Conservation (phyloP, 1,284 basidiomycete genomes). For the Moniliophthora roreri region DNA sequence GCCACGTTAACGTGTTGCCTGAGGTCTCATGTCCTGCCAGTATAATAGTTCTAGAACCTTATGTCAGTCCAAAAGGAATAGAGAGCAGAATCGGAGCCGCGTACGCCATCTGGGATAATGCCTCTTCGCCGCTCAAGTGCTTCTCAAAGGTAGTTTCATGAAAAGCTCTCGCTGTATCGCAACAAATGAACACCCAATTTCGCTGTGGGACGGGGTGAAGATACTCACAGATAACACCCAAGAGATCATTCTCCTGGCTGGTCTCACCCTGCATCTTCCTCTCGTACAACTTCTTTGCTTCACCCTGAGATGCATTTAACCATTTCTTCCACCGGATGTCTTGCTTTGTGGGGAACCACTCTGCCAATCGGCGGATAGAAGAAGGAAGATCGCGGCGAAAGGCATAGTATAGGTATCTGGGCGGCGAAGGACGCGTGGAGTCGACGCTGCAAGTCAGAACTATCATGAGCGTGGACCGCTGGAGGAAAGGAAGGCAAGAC, state of each 20-base stretch:
- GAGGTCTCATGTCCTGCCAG: conserved; percentile 28
- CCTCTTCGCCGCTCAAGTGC: conserved; percentile 25
- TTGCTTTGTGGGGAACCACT: conserved; percentile 4
- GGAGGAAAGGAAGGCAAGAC: conserved; percentile 10
- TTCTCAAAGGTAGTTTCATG: conserved; percentile 18
- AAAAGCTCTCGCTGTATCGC: conserved; percentile 20
- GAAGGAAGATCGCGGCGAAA: neutral
- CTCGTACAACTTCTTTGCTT: conserved; percentile 23
- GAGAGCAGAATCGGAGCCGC: conserved; percentile 5
- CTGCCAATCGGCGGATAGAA: neutral
- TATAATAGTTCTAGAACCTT: conserved; percentile 19
- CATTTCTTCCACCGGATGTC: conserved; percentile 23
- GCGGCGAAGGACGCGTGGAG: neutral
- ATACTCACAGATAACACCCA: conserved; percentile 29
- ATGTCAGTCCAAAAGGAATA: neutral
- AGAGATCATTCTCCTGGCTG: conserved; percentile 24
- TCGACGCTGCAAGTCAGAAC: conserved; percentile 14
- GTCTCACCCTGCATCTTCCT: conserved; percentile 14
- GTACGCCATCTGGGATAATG: conserved; percentile 19
- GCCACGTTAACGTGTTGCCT: conserved; percentile 22
- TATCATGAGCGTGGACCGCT: conserved; percentile 19
- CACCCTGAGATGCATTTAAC: conserved; percentile 21
- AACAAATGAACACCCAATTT: neutral
- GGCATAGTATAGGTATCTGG: neutral
- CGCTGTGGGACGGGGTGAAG: neutral